Evolutionary conservation across 2,329 filamentous ascomycete species (phyloP).

Genomic region (Ilyonectria sp.): DNA sequence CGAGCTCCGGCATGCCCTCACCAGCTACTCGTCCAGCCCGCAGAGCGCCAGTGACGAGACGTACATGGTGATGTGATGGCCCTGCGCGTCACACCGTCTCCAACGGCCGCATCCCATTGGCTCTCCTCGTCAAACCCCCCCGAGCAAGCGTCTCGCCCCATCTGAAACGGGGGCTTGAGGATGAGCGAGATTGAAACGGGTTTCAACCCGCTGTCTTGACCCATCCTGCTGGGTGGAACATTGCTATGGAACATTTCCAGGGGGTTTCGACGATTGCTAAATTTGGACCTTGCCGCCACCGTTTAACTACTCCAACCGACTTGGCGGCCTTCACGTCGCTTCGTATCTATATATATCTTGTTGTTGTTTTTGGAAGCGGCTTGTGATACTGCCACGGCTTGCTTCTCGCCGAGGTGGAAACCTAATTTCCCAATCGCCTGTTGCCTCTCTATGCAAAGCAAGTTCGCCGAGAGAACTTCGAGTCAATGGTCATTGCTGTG

Average conservation of each 20-base stretch:
- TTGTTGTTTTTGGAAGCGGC: constrained; percentile 21
- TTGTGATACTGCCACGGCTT: constrained; percentile 19
- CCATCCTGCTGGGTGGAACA: constrained; percentile 44
- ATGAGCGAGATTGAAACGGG: constrained; percentile 44
- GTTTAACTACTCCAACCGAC: constrained; percentile 11
- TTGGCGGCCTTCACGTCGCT: constrained; percentile 8
- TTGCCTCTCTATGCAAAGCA: constrained; percentile 34
- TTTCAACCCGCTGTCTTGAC: constrained; percentile 43
- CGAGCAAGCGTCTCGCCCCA: constrained; percentile 40
- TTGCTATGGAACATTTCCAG: constrained; percentile 35
- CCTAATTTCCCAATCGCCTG: constrained; percentile 26
- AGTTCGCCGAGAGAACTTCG: constrained; percentile 22
- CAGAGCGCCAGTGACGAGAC: constrained; percentile 48
- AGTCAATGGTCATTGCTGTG: constrained; percentile 22
- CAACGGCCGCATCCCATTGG: constrained; percentile 36
- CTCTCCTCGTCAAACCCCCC: constrained; percentile 26
- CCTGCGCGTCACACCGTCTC: constrained; percentile 49
- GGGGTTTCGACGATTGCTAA: constrained; percentile 43
- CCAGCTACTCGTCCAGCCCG: constrained; percentile 41
- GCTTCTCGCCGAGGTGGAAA: constrained; percentile 22
- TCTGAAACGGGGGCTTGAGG: constrained; percentile 46
- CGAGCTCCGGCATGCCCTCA: constrained; percentile 11
- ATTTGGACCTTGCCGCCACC: constrained; percentile 36
- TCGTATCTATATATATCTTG: constrained; percentile 35
- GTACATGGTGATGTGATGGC: constrained; percentile 49